Conservation (phyloP, 805 yeast genomes). For the Brettanomyces bruxellensis region DNA sequence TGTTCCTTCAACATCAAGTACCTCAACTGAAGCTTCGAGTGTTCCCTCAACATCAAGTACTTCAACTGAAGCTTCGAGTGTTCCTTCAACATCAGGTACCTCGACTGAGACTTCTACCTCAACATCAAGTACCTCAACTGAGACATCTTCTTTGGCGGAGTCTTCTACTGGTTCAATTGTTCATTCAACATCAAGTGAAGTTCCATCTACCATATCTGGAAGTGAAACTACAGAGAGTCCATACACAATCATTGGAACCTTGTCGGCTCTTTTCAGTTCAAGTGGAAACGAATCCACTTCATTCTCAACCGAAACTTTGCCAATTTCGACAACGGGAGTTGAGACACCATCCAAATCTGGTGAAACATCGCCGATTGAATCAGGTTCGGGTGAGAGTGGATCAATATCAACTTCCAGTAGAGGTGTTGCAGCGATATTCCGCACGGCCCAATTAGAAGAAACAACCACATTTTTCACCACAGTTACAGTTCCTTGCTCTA, state of each 20-base stretch:
- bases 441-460: background rate
- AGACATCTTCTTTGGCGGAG: too few relatives aligned
- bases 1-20: background rate
- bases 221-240: too few relatives aligned
- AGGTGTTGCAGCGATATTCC: background rate
- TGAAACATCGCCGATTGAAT: background rate
- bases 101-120: background rate
- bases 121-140: too few relatives aligned
- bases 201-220: too few relatives aligned
- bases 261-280: too few relatives aligned
- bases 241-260: too few relatives aligned
- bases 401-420: background rate
- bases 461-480: background rate
- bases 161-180: too few relatives aligned
- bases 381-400: background rate
- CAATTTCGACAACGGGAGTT: background rate
- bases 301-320: background rate
- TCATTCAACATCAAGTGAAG: too few relatives aligned
- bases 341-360: background rate
- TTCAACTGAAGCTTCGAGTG: background rate
- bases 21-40: background rate
- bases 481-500: background rate
- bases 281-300: background rate
- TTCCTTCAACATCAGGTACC: background rate
- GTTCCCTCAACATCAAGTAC: background rate